Evolutionary conservation across 345 rosid genomes (phyloP).

Genomic region (Linum usitatissimum): DNA sequence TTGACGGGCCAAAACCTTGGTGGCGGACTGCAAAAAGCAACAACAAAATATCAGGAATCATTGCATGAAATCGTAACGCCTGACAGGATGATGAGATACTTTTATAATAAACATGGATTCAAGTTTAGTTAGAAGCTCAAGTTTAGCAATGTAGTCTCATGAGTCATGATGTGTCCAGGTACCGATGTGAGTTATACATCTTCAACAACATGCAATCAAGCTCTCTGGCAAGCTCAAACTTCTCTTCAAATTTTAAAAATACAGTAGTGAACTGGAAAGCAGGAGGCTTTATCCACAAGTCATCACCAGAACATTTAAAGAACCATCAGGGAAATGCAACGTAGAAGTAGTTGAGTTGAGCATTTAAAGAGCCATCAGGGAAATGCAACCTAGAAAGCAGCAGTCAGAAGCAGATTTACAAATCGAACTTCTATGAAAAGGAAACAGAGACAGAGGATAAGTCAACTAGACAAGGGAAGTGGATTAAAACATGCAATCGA

Average conservation of each 20-base stretch:
- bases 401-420: too few relatives aligned
- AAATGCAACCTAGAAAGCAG: background rate
- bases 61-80: background rate
- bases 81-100: background rate
- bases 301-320: too few relatives aligned
- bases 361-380: too few relatives aligned
- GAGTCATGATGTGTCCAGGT: background rate
- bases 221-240: background rate
- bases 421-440: background rate
- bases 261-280: too few relatives aligned
- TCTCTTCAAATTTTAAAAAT: background rate
- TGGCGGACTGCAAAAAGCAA: conserved; percentile 49
- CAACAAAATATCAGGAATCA: background rate
- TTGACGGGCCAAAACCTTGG: conserved; percentile 81
- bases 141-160: background rate
- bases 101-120: background rate
- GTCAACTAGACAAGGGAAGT: background rate
- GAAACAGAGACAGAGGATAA: background rate
- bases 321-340: too few relatives aligned
- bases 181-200: background rate
- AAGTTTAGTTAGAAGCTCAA: background rate
- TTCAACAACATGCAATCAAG: background rate
- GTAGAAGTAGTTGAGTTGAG: too few relatives aligned
- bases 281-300: too few relatives aligned
- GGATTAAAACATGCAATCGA: background rate